Evolutionary conservation across 75 land plant species (phyloP).

Genomic region (Cupressus sempervirens): DNA sequence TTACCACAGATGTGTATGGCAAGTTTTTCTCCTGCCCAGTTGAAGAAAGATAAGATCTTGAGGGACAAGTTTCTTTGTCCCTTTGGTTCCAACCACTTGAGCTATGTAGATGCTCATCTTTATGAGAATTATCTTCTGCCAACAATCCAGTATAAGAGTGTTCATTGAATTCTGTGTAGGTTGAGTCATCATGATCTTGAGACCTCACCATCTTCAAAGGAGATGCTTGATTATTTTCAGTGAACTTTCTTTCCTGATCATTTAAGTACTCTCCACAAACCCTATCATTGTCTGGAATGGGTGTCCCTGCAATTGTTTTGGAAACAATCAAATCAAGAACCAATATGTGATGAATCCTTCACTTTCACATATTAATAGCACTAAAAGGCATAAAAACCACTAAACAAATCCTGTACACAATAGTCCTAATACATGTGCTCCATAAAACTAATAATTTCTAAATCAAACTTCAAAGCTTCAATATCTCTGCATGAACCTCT

Average conservation of each 20-base stretch:
- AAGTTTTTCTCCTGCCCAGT: conserved; percentile 36
- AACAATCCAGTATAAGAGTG: background rate
- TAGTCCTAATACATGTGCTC: background rate
- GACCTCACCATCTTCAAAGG: background rate
- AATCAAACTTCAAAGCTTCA: background rate
- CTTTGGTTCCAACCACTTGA: conserved; percentile 8
- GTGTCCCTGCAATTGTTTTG: conserved; percentile 1
- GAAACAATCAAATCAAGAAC: background rate
- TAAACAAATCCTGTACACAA: background rate
- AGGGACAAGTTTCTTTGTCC: conserved; percentile 27
- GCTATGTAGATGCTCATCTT: conserved; percentile 3
- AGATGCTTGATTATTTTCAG: conserved; percentile 2
- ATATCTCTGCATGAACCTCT: background rate
- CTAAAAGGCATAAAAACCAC: background rate
- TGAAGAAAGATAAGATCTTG: conserved; percentile 26
- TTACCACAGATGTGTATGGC: conserved; percentile 51
- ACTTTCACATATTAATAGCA: background rate
- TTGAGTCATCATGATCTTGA: background rate
- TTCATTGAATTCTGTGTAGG: background rate
- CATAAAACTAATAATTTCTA: background rate
- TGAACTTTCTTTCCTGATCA: background rate
- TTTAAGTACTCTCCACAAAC: background rate
- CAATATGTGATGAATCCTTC: background rate
- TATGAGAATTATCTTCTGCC: background rate
- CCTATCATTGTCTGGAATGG: background rate